Evolutionary conservation across 768 basidiomycete species (phyloP).

Genomic region (Daedaleopsis nitida): DNA sequence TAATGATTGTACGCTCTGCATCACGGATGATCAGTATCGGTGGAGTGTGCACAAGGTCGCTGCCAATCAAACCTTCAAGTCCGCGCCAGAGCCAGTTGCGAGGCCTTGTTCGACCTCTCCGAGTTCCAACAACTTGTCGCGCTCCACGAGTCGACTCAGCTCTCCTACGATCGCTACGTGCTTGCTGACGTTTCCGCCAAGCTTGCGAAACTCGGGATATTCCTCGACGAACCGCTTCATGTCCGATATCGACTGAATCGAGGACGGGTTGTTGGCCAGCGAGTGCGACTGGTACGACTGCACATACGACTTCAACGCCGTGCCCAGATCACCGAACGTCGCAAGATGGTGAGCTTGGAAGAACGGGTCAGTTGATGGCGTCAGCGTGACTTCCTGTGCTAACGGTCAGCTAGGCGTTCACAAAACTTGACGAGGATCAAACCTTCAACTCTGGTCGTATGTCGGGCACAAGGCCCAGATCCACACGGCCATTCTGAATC

Average conservation of each 20-base stretch:
- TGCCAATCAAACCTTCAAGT: conserved; percentile 63
- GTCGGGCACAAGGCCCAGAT: conserved; percentile 81
- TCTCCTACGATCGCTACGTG: conserved; percentile 98
- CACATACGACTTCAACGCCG: conserved; percentile 89
- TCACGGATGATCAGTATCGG: background rate
- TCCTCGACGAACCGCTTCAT: conserved; percentile 99
- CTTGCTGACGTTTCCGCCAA: conserved; percentile 98
- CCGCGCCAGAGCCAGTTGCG: conserved; percentile 88
- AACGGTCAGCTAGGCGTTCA: conserved; percentile 1
- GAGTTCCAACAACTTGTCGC: conserved; percentile 83
- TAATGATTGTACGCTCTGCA: conserved; percentile 80
- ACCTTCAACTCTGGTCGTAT: conserved; percentile 85
- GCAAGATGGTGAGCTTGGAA: conserved; percentile 88
- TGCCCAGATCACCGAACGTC: conserved; percentile 96
- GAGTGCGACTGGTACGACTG: conserved; percentile 88
- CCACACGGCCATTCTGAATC: conserved; percentile 92
- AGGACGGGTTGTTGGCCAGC: conserved; percentile 69
- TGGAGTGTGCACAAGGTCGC: background rate
- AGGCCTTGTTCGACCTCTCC: conserved; percentile 97
- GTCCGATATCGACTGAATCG: conserved; percentile 92
- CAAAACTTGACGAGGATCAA: conserved; percentile 24
- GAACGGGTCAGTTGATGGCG: conserved; percentile 89
- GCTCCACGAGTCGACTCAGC: conserved; percentile 84
- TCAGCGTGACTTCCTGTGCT: conserved; percentile 87
- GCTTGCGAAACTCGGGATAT: conserved; percentile 94